phyloP scores from a whole-genome alignment of 306 rosid genomes.

The Trifolium repens region DNA sequence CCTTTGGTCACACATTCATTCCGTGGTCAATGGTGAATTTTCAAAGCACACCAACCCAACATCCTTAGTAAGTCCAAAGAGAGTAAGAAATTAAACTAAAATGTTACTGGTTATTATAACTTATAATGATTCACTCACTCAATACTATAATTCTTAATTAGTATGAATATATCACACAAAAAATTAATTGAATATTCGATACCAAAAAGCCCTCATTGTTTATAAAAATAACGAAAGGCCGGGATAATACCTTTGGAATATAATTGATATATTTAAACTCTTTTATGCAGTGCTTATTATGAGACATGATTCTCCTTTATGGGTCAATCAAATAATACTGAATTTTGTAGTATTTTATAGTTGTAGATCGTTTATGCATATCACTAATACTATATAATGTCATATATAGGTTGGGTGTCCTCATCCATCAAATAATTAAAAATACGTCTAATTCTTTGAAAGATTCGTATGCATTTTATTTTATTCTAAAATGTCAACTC shows the following conservation, averaged over 20 bases:
- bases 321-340: slow-evolving; percentile 40
- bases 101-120: neutral
- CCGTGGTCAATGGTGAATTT: neutral
- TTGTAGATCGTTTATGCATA: slow-evolving; percentile 38
- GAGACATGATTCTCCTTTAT: slow-evolving; percentile 64
- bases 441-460: slow-evolving; percentile 45
- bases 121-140: neutral
- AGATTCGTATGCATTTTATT: slow-evolving; percentile 50
- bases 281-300: slow-evolving; percentile 21
- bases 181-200: neutral
- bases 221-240: neutral
- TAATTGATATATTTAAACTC: slow-evolving; percentile 20
- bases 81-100: slow-evolving; percentile 4
- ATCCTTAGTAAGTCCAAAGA: neutral
- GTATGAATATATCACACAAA: neutral
- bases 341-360: slow-evolving; percentile 43
- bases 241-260: neutral
- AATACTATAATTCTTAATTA: neutral
- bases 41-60: neutral
- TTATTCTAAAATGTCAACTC: slow-evolving; percentile 50
- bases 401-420: slow-evolving; percentile 50
- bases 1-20: neutral
- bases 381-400: slow-evolving; percentile 36
- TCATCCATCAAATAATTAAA: slow-evolving; percentile 50
- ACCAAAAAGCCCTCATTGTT: neutral